These are phyloP conservation scores for Plantago ovata DNA, from an alignment of 257 asterid species.

Conservation along the genomic window DNA sequence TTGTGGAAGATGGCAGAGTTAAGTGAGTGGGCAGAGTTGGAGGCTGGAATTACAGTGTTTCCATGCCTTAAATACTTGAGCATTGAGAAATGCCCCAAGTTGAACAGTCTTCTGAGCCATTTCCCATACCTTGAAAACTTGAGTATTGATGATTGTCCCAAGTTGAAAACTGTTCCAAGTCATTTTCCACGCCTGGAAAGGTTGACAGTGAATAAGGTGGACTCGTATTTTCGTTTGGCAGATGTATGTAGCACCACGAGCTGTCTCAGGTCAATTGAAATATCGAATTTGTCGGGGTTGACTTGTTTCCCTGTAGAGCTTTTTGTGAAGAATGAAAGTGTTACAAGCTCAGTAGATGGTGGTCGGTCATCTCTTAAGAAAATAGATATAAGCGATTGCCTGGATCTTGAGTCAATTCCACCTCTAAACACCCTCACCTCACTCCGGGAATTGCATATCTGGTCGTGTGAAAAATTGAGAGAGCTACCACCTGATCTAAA, in stretches of 20 bases:
- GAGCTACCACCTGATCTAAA: conserved; percentile 13
- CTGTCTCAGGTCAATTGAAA: not conserved
- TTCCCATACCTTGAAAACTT: not conserved
- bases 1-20: conserved; percentile 14
- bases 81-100: not conserved
- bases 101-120: not conserved
- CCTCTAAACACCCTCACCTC: too few relatives aligned
- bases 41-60: not conserved
- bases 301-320: conserved; percentile 17
- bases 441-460: too few relatives aligned
- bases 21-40: conserved; percentile 21
- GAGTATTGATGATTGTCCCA: not conserved
- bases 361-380: not conserved
- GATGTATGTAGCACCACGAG: conserved; percentile 11
- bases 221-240: not conserved
- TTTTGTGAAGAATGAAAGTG: not conserved
- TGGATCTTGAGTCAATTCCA: too few relatives aligned
- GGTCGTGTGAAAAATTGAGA: not conserved
- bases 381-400: not conserved
- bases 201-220: not conserved
- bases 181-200: conserved; percentile 15
- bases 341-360: not conserved
- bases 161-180: not conserved
- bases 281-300: not conserved
- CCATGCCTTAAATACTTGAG: not conserved